Base-by-base conservation (phyloP, 257 asterid species). In the Agastache rugosa region DNA sequence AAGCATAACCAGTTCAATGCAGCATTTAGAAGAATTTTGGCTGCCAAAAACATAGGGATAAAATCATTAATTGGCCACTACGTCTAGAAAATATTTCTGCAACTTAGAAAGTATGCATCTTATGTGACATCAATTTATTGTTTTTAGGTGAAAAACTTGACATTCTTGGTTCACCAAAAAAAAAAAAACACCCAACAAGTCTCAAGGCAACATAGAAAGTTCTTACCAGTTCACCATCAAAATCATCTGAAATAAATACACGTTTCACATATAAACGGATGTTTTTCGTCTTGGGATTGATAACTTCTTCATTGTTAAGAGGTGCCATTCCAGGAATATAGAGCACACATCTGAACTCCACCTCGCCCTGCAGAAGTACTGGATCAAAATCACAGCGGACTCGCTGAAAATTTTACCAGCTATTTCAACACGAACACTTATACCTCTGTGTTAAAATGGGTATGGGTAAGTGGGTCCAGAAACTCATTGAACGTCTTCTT, bases 311-410 rank as follows among this genome's bases (percentile, higher is more conserved):
- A 54, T 95, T 95, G 81, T 86, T 95, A 67, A 95, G 92, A 72
- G 99, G 99, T 42, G 98, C 96, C 98, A 95, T 95, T 51, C 99
- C 99, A 82, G 98, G 99, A 69, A 92, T 87, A 53, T 92, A 95
- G 19, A 92, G 88, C 55, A 95, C 92, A 80, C 99, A 89, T 84
- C 99, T 89, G 71, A 95, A 95, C 83, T 95, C 99, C 79, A 95
- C 98, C 88, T 95, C 99, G 67, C 99, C 99, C 99, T 95, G 84
- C 83, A 82, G 8, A 78, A 73, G 62, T 67, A 44, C 63, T 51
- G 8, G 47, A 54, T 76, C 56, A 83, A 53, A 42, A 62, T 34
- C 55, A 67, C 37, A 35, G 72, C 29, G 51, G 42, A 55, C 54
- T 17, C 5, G n/a, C 9, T 14, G 12, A 56, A 77, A 22, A 0